These are phyloP conservation scores for Metschnikowia anglica DNA, from an alignment of 805 yeast genomes.

Conservation along the genomic window DNA sequence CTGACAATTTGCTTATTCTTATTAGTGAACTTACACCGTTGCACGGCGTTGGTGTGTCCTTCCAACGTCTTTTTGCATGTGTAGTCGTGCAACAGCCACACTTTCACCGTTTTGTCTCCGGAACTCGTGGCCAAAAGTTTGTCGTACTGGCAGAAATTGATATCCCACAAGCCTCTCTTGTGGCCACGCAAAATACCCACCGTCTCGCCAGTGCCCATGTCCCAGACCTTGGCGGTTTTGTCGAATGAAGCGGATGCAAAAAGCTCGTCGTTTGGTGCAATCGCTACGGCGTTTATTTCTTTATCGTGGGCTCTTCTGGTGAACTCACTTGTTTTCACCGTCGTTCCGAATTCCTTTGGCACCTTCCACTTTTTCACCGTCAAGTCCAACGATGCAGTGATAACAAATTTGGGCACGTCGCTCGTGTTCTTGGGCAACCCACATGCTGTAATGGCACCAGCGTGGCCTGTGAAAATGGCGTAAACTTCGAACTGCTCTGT, in stretches of 20 bases:
- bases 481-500: constrained; percentile 41
- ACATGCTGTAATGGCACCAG: constrained; percentile 81
- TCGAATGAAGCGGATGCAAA: constrained; percentile 96
- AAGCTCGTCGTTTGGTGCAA: constrained; percentile 84
- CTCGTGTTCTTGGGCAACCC: constrained; percentile 57
- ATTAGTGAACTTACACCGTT: constrained; percentile 70
- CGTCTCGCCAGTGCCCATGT: constrained; percentile 79
- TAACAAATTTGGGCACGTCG: constrained; percentile 58
- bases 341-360: constrained; percentile 43
- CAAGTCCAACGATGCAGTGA: constrained; percentile 84
- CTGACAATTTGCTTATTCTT: constrained; percentile 66
- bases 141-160: constrained; percentile 77
- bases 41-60: constrained; percentile 92
- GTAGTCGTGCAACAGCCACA: constrained; percentile 84
- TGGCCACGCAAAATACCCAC: constrained; percentile 86
- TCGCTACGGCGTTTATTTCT: constrained; percentile 85
- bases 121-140: constrained; percentile 77
- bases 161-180: constrained; percentile 92
- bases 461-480: constrained; percentile 80
- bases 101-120: constrained; percentile 86
- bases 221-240: constrained; percentile 89
- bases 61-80: constrained; percentile 81
- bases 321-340: constrained; percentile 66
- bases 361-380: constrained; percentile 85
- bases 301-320: constrained; percentile 97